Percentiles rank a stretch among this genome's conserved stretches.
phyloP scores from a whole-genome alignment of 345 rosid species.

The Populus davidiana region DNA sequence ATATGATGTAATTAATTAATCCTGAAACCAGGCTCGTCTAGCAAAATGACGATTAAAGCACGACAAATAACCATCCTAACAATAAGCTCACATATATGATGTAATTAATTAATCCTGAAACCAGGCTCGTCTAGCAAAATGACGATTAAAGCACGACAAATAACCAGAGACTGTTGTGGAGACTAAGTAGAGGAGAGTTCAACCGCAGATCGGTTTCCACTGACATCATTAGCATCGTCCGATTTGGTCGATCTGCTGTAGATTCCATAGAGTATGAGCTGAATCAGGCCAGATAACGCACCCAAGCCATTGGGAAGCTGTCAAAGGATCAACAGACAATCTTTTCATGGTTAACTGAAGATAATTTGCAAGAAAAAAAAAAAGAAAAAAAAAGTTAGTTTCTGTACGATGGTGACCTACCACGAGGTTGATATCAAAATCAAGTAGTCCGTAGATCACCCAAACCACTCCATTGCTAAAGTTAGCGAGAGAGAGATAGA shows the following conservation, averaged over 20 bases:
- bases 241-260: slow-evolving; percentile 48
- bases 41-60: no score
- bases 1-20: no score
- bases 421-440: slow-evolving; percentile 58
- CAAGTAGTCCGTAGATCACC: slow-evolving; percentile 51
- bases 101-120: no score
- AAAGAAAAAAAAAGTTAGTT: no score
- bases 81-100: not conserved
- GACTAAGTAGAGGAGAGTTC: not conserved
- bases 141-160: no score
- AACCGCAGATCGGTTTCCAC: not conserved
- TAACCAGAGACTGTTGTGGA: not conserved
- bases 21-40: no score
- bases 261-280: slow-evolving; percentile 39
- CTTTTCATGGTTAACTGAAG: not conserved
- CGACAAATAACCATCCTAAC: not conserved
- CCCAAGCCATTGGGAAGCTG: slow-evolving; percentile 38
- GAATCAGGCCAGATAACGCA: slow-evolving; percentile 46
- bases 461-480: slow-evolving; percentile 55
- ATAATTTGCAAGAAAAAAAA: not conserved
- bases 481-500: slow-evolving; percentile 51
- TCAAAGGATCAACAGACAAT: not conserved
- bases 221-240: slow-evolving; percentile 19
- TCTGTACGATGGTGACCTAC: slow-evolving; percentile 18
- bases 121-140: no score